A percentile compares a stretch with the other conserved stretches of the same genome.
Conservation (phyloP, 331 rosid genomes). For the Malus hybrid region DNA sequence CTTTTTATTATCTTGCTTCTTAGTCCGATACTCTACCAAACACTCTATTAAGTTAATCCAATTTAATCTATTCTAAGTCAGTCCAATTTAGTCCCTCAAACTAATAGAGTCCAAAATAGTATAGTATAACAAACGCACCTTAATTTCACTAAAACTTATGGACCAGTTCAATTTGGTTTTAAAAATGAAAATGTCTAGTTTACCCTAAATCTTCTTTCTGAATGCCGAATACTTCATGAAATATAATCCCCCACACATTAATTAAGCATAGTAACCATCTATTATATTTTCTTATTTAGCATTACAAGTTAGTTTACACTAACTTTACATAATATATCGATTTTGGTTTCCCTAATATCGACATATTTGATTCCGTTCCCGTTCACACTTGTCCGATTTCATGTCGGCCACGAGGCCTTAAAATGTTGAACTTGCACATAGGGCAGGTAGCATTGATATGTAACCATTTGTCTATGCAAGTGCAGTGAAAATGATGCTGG, state of each 20-base stretch:
- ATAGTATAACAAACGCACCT: too few species aligned
- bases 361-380: background rate
- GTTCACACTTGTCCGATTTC: constrained; percentile 31
- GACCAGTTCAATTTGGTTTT: too few species aligned
- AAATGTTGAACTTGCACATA: constrained; percentile 77
- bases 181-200: too few species aligned
- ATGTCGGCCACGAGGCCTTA: constrained; percentile 25
- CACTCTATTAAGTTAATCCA: too few species aligned
- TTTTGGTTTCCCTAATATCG: background rate
- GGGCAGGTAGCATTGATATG: constrained; percentile 74
- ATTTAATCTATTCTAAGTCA: too few species aligned
- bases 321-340: background rate
- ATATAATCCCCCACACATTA: background rate
- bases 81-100: too few species aligned
- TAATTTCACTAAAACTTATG: too few species aligned
- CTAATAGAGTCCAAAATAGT: background rate
- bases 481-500: constrained; percentile 74
- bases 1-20: too few species aligned
- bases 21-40: fast-evolving
- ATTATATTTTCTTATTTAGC: background rate
- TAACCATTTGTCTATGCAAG: constrained; percentile 87
- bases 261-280: background rate
- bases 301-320: background rate
- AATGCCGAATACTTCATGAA: background rate
- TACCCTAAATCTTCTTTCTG: too few species aligned